phyloP scores from a whole-genome alignment of 345 rosid genomes.

The Carallia brachiata region DNA sequence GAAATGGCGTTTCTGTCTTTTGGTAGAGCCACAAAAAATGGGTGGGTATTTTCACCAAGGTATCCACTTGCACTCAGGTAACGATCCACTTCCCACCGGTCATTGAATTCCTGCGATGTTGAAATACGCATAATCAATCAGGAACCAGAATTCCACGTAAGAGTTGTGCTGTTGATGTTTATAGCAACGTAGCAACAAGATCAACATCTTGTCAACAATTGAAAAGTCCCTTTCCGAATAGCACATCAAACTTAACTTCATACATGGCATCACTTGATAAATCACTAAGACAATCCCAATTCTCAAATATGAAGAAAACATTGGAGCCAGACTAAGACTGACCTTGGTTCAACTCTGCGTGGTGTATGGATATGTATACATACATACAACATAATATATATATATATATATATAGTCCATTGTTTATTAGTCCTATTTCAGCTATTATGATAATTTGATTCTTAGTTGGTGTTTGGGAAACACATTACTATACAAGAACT shows the following conservation, averaged over 20 bases:
- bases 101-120: conserved; percentile 66
- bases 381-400: too few species aligned
- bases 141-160: neutral
- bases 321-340: neutral
- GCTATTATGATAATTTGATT: too few species aligned
- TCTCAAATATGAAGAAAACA: neutral
- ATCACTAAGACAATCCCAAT: neutral
- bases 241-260: neutral
- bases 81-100: conserved; percentile 87
- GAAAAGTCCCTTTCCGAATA: neutral
- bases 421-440: too few species aligned
- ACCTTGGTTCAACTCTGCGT: too few species aligned
- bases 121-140: conserved; percentile 16
- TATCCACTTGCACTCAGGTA: conserved; percentile 93
- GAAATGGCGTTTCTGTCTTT: conserved; percentile 76
- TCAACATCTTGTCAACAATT: neutral
- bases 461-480: too few species aligned
- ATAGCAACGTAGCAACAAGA: too few species aligned
- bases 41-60: conserved; percentile 83
- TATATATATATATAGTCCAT: too few species aligned
- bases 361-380: too few species aligned
- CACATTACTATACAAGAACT: neutral
- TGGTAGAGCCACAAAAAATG: conserved; percentile 86
- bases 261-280: too few species aligned
- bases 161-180: neutral